phyloP scores from a whole-genome alignment of 1,284 basidiomycete genomes.

The Grifola frondosa region DNA sequence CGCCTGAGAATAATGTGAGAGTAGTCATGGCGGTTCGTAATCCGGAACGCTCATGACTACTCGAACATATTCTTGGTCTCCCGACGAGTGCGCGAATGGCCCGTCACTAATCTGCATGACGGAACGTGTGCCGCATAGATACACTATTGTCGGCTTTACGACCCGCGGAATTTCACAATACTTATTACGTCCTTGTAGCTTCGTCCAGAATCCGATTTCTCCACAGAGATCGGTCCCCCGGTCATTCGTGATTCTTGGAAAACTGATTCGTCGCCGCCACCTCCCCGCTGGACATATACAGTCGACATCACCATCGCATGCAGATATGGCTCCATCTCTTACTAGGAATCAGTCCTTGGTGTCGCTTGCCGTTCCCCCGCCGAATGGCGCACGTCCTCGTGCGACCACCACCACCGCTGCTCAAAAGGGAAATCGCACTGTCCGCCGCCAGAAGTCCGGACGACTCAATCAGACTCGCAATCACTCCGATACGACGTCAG shows the following conservation, averaged over 20 bases:
- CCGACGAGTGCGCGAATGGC: no score
- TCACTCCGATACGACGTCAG: conserved; percentile 3
- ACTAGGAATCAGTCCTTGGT: conserved; percentile 12
- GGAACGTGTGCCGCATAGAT: no score
- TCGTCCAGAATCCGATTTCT: conserved; percentile 67
- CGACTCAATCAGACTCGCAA: conserved; percentile 5
- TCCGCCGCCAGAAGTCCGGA: conserved; percentile 6
- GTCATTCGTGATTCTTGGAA: conserved; percentile 77
- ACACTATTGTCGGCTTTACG: no score
- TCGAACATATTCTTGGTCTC: no score
- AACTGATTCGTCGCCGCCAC: conserved; percentile 29
- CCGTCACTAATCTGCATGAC: no score
- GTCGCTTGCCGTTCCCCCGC: conserved; percentile 17
- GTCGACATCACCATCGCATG: conserved; percentile 8
- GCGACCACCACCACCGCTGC: conserved; percentile 10
- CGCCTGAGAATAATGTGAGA: no score
- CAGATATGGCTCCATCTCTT: conserved; percentile 13
- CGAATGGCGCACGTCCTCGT: conserved; percentile 11
- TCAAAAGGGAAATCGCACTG: conserved; percentile 4
- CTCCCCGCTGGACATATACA: conserved; percentile 18
- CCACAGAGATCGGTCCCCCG: conserved; percentile 65
- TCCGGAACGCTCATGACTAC: no score
- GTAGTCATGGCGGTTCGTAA: no score
- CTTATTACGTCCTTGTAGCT: conserved; percentile 59
- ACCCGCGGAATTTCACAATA: no score